Evolutionary conservation across 2,329 filamentous ascomycete species (phyloP).

Genomic region (Scytalidium lignicola): DNA sequence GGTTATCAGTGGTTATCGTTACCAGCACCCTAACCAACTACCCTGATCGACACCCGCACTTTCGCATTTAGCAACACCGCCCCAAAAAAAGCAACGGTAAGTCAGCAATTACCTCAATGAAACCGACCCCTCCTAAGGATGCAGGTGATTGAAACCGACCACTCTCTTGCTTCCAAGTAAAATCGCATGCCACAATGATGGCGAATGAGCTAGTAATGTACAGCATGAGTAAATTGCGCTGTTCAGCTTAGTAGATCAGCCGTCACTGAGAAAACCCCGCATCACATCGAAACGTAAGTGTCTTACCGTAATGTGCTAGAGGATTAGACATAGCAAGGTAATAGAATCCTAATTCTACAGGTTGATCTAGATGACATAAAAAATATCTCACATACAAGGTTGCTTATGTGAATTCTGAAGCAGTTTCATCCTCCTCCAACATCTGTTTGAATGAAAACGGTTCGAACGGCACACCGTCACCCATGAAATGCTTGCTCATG

Average conservation of each 20-base stretch:
- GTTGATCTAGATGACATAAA: background rate
- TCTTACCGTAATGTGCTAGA: background rate
- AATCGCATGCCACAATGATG: background rate
- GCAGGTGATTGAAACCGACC: background rate
- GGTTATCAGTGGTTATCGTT: background rate
- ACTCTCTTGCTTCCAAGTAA: background rate
- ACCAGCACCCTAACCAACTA: background rate
- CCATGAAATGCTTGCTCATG: constrained; percentile 96
- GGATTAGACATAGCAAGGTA: background rate
- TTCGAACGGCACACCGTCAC: constrained; percentile 78
- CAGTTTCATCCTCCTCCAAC: constrained; percentile 73
- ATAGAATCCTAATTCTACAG: background rate
- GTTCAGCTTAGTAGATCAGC: background rate
- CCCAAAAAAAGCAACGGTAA: background rate
- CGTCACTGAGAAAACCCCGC: too few relatives aligned
- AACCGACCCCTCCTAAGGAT: background rate
- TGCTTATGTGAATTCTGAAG: constrained; percentile 42
- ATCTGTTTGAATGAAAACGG: constrained; percentile 84
- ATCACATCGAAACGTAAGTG: background rate
- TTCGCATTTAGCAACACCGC: background rate
- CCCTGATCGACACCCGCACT: constrained; percentile 1
- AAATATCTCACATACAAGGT: background rate
- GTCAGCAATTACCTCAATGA: background rate
- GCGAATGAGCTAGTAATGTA: background rate
- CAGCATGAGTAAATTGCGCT: background rate